Evolutionary conservation across 805 yeast species (phyloP), one percentile per base, ranked within the genome.

Genomic region (Crinitomyces ghanaensis): DNA sequence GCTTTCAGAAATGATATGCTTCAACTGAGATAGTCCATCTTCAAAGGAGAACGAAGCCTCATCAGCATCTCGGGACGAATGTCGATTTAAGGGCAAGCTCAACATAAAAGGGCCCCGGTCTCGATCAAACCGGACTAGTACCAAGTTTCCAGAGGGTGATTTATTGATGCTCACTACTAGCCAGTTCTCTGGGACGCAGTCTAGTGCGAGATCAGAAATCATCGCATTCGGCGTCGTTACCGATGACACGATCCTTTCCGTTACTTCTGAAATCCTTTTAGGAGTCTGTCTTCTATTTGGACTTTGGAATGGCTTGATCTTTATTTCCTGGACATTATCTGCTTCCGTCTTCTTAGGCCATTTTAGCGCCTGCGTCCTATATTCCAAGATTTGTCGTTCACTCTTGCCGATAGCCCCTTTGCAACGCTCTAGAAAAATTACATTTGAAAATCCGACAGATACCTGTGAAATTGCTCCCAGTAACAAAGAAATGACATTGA

Each of bases 51-150:
- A 54, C 1, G 54, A 42, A 5, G 47, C 54, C 28, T 62, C 66
- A 34, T 66, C 68, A 4, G 61, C 51, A 24, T 65, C 70, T 34
- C 72, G 53, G 7, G 66, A 51, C 18, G 56, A 46, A 35, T 62
- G 68, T 31, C 82, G 57, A 15, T 63, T 63, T 28, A 80, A 46
- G 0, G 93, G 86, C 17, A 85, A 49, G 32, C 77, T 63, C 11
- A 79, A 33, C 31, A 68, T 56, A 11, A 68, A 59, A 3, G 77
- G 77, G 0, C 38, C 34, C 6, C 15, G 27, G 38, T 45, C 38
- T 2, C 56, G 44, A 18, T 56, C 62, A 24, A 60, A 51, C 39
- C 69, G 65, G 3, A 78, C 55, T 3, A 84, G 37, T 0, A 77
- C 41, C 18, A 85, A 55, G 46, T 72, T 76, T 0, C 76, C 79